Base-by-base conservation (phyloP, 1,284 basidiomycete genomes). In the Marasmius tenuissimus region DNA sequence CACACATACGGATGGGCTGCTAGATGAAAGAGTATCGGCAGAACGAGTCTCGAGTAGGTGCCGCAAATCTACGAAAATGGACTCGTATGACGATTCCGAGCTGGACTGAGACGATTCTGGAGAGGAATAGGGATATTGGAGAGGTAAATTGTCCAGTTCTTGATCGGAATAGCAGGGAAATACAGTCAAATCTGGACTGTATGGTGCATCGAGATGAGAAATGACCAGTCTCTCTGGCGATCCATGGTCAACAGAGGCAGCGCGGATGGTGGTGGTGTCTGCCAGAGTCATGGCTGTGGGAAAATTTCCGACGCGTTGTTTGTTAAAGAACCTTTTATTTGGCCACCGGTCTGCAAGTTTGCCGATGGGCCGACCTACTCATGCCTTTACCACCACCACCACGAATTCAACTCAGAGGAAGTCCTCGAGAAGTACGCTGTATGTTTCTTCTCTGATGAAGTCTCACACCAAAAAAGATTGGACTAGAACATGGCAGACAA, bases 401-500 rank as follows among this genome's bases (percentile, higher is more conserved):
- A 3, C 52, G 16, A 14, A 54, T 54, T 54, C 14, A 54, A 34
- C 52, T 54, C 35, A 18, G 34, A 38, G 52, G 52, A 38, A 54
- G n/a, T 16, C 52, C 52, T 38, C 52, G 34, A 35, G 34, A 54
- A 38, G 52, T 54, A 54, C 12, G 20, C n/a, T 35, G 3, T 37
- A 37, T 18, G 12, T 18, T 14, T 18, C 33, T 54, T 20, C 37
- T 35, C 38, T 37, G 20, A n/a, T 18, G 9, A 37, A 5, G 5
- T 33, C 52, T 54, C 9, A 54, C 16, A 38, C 4, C 12, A 37
- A 54, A 39, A 39, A 18, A 61, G 56, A 57, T 61, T 52, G 60
- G 60, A 9, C 20, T 51, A 16, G 38, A 55, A 39, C 60, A 61
- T 58, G 60, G 60, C 10, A 37, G 39, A 22, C 38, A 50, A n/a